Evolutionary conservation across 1,284 basidiomycete species (phyloP), one percentile per base, ranked within the genome.

Genomic region (Neotropicomus parvogracilis): DNA sequence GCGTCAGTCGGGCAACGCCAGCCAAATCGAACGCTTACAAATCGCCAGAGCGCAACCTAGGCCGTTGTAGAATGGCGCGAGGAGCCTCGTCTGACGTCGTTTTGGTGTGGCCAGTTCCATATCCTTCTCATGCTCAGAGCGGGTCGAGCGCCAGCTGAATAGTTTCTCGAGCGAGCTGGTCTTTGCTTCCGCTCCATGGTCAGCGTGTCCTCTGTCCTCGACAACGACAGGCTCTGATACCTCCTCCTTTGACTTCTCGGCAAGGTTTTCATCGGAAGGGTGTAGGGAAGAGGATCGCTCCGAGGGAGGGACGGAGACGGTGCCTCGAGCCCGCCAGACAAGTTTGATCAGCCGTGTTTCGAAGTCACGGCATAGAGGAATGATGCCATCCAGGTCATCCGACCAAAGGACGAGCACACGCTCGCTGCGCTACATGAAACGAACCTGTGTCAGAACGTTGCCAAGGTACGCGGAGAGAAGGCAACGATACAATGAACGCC

Each of bases 341-440:
- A 91, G 82, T 56, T 85, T 81, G 70, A 91, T 88, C 59, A 94
- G 72, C 62, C 83, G 85, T 2, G 44, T 79, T 59, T 92, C 88
- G 55, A 92, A 83, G 51, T 86, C 83, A 48, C 74, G 72, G 64
- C 75, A 82, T 14, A 80, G 75, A 1, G 83, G 80, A 56, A 88
- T 79, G 55, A 91, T 85, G 42, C 68, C 70, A 50, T 86, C 84
- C 34, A 91, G 77, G 21, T 78, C 70, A 60, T 91, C 86, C 6
- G 80, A 78, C 89, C 89, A 93, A 19, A 91, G 77, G 32, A 89
- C 74, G 20, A 92, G 75, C 1, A 84, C 79, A 16, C 80, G 77
- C 59, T 91, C 87, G 64, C 83, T 78, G 37, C 88, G 81, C 84
- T 87, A 37, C 20, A 40, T 36, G 48, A 26, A 43, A 48, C 28